Percentiles rank a stretch among this genome's conserved stretches.
These are phyloP conservation scores for Fusarium nodosum DNA, from an alignment of 2,329 filamentous ascomycete species.

Conservation along the genomic window DNA sequence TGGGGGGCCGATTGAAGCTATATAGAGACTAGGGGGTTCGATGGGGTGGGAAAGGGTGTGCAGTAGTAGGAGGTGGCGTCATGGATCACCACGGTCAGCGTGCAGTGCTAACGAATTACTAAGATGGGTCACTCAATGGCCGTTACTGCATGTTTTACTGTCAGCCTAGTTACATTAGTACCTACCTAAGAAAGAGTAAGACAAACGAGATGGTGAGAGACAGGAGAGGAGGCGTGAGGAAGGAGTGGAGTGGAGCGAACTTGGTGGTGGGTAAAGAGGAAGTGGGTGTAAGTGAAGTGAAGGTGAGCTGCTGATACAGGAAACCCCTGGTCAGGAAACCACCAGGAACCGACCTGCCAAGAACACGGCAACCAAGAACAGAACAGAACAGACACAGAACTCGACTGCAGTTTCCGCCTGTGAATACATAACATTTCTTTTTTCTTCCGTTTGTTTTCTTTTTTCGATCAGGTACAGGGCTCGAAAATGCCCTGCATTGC, in stretches of 20 bases:
- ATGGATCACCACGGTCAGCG: conserved; percentile 39
- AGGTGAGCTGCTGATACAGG: conserved; percentile 36
- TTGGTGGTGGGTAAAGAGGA: conserved; percentile 10
- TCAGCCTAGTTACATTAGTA: background rate
- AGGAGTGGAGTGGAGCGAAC: conserved; percentile 22
- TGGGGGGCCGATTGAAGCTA: conserved; percentile 48
- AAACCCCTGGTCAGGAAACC: conserved; percentile 32
- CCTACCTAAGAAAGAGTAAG: conserved; percentile 15
- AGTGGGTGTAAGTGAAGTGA: conserved; percentile 15
- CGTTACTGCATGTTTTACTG: conserved; percentile 7
- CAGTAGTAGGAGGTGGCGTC: conserved; percentile 12
- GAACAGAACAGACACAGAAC: conserved; percentile 3
- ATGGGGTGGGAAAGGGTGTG: conserved; percentile 34
- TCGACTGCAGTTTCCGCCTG: conserved; percentile 8
- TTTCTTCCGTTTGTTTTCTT: background rate
- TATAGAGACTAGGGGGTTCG: conserved; percentile 49
- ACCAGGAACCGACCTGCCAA: conserved; percentile 15
- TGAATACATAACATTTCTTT: background rate
- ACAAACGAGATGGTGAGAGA: conserved; percentile 34
- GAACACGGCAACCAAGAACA: conserved; percentile 17
- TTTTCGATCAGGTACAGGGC: conserved; percentile 27
- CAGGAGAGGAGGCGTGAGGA: conserved; percentile 29
- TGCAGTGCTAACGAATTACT: conserved; percentile 31
- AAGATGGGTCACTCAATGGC: background rate
- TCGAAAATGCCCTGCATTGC: conserved; percentile 30